Evolutionary conservation across 1,284 basidiomycete genomes (phyloP).

Genomic region (Cryptococcus jaspeensis): DNA sequence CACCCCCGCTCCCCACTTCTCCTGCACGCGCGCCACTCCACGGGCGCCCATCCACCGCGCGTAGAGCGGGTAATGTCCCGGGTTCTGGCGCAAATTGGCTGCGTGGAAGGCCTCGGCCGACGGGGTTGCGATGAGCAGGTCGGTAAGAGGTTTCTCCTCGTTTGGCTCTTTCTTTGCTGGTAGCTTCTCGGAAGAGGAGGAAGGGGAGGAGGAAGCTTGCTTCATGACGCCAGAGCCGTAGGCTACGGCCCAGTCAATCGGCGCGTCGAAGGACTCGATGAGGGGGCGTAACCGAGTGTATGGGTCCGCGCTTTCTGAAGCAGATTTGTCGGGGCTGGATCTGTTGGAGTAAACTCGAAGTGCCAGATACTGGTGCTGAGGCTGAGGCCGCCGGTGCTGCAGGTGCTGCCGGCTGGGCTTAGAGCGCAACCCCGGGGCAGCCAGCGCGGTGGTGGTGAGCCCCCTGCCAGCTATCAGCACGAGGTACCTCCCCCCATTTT

Average conservation of each 20-base stretch:
- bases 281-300: constrained; percentile 39
- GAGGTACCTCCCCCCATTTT: no score
- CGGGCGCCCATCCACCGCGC: constrained; percentile 71
- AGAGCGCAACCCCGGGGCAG: no score
- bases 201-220: constrained; percentile 28
- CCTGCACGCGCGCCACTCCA: constrained; percentile 74
- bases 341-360: not conserved
- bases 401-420: not conserved
- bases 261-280: constrained; percentile 35
- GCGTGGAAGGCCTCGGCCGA: constrained; percentile 90
- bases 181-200: not conserved
- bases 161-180: not conserved
- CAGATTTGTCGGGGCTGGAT: not conserved
- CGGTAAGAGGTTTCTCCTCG: constrained; percentile 68
- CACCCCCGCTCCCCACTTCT: constrained; percentile 72
- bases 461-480: no score
- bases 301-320: constrained; percentile 1
- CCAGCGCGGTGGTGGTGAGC: no score
- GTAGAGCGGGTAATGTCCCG: constrained; percentile 83
- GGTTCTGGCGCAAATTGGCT: constrained; percentile 87
- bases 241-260: constrained; percentile 48
- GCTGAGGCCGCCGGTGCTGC: not conserved
- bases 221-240: constrained; percentile 50
- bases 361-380: not conserved
- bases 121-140: constrained; percentile 93